Evolutionary conservation across 1,284 basidiomycete species (phyloP).

Genomic region (Volvariella surrecta): DNA sequence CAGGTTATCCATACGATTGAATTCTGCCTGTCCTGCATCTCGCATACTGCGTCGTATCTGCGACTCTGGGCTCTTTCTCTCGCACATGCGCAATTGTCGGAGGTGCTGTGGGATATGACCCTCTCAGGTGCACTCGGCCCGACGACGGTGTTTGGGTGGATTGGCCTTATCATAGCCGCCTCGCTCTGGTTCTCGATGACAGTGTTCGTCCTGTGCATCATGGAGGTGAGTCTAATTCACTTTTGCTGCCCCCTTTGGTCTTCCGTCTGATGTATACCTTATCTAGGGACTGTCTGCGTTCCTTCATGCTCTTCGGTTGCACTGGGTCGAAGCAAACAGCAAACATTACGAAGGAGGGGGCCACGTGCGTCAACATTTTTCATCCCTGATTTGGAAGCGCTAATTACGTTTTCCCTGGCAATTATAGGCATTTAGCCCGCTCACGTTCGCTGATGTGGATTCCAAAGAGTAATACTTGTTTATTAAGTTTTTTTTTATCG

Average conservation of each 20-base stretch:
- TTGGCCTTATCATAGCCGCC: constrained; percentile 61
- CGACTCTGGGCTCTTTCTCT: constrained; percentile 98
- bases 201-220: constrained; percentile 75
- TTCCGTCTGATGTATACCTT: constrained; percentile 7
- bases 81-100: constrained; percentile 95
- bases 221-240: constrained; percentile 65
- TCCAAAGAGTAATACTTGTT: constrained; percentile 33
- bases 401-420: constrained; percentile 11
- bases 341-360: constrained; percentile 93
- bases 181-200: constrained; percentile 81
- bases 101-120: constrained; percentile 90
- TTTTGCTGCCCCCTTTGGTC: constrained; percentile 2
- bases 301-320: constrained; percentile 91
- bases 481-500: too few relatives aligned
- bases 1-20: constrained; percentile 98
- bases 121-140: constrained; percentile 52
- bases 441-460: constrained; percentile 48
- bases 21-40: constrained; percentile 97
- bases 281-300: constrained; percentile 85
- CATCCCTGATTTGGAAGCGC: constrained; percentile 14
- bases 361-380: constrained; percentile 49
- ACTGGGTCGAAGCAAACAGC: constrained; percentile 97
- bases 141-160: constrained; percentile 44
- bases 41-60: constrained; percentile 98
- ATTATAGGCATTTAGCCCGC: constrained; percentile 52